Evolutionary conservation across 495 filamentous ascomycete genomes (phyloP).

Genomic region (Rusavskia elegans): DNA sequence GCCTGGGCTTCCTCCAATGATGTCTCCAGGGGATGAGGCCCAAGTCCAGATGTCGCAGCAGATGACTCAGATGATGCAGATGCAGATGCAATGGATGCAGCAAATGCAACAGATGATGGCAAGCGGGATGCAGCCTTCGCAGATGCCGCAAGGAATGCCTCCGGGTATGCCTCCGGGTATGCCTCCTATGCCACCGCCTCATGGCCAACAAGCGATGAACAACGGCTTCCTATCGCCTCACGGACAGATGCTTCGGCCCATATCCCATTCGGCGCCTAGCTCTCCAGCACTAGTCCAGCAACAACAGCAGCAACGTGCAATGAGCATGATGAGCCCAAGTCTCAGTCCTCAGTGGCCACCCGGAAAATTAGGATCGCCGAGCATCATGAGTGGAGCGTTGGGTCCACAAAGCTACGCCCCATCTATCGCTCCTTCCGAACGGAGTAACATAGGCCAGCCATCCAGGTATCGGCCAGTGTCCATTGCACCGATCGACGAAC

Average conservation of each 20-base stretch:
- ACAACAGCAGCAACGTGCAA: constrained; percentile 37
- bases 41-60: constrained; percentile 75
- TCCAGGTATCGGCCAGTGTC: constrained; percentile 90
- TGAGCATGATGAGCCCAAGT: constrained; percentile 73
- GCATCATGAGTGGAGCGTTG: constrained; percentile 18
- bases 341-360: constrained; percentile 34
- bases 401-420: constrained; percentile 39
- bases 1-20: constrained; percentile 24
- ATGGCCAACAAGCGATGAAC: constrained; percentile 13
- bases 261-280: constrained; percentile 26
- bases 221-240: constrained; percentile 5
- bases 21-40: constrained; percentile 53
- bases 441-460: constrained; percentile 80
- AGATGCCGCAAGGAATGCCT: constrained; percentile 10
- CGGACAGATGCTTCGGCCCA: constrained; percentile 19
- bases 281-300: constrained; percentile 9
- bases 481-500: constrained; percentile 17
- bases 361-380: constrained; percentile 17
- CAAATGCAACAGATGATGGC: constrained; percentile 66
- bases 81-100: constrained; percentile 79
- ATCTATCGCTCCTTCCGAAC: constrained; percentile 82
- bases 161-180: constrained; percentile 6
- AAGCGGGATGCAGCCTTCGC: constrained; percentile 17
- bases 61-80: constrained; percentile 80
- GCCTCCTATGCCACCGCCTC: constrained; percentile 13